Evolutionary conservation across 148 eudicot genomes (phyloP).

Genomic region (Euryodendron excelsum): DNA sequence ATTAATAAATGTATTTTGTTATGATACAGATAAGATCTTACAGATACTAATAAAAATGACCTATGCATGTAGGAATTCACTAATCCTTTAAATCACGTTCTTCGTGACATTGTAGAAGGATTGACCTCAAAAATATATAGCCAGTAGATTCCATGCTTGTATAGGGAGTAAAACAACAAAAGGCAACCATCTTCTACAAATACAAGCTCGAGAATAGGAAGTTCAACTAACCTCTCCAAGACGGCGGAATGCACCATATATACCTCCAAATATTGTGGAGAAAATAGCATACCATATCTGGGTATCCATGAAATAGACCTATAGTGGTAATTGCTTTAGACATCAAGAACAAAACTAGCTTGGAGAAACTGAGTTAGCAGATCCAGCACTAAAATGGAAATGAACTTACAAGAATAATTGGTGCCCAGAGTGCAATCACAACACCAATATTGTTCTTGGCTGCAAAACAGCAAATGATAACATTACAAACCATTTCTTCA

Average conservation of each 20-base stretch:
- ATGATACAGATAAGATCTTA: neutral
- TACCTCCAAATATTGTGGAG: conserved; percentile 66
- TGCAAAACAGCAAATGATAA: conserved; percentile 29
- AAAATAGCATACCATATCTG: conserved; percentile 76
- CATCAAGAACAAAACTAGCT: neutral
- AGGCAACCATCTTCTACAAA: neutral
- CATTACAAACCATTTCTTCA: conserved; percentile 4
- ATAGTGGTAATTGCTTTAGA: conserved; percentile 13
- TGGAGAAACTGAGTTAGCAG: neutral
- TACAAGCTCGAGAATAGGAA: neutral
- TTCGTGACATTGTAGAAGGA: neutral
- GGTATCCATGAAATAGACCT: conserved; percentile 77
- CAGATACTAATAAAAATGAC: neutral
- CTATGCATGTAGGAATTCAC: neutral
- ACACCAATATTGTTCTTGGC: conserved; percentile 62
- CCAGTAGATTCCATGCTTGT: neutral
- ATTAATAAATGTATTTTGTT: neutral
- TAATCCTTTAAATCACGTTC: neutral
- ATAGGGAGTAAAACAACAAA: neutral
- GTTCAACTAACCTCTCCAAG: conserved; percentile 59
- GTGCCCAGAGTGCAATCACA: conserved; percentile 72
- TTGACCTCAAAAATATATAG: neutral
- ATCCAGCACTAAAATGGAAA: neutral
- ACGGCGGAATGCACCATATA: conserved; percentile 67
- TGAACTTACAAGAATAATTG: conserved; percentile 53